Evolutionary conservation across 805 yeast genomes (phyloP).

Genomic region (Isabelozyma gotoi): DNA sequence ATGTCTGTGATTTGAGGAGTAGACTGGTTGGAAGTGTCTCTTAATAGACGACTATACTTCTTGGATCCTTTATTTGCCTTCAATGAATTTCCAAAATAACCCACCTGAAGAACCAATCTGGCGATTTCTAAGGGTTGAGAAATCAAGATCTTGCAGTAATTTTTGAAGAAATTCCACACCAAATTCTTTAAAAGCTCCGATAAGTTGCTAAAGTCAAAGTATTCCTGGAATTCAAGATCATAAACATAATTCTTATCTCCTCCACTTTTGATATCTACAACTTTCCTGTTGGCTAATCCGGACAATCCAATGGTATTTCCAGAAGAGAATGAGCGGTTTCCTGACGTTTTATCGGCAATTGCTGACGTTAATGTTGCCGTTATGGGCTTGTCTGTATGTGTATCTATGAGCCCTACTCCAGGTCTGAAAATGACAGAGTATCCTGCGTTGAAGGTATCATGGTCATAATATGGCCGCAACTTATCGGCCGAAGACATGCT

Average conservation of each 20-base stretch:
- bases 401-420: conserved; percentile 59
- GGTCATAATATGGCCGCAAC: conserved; percentile 69
- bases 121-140: conserved; percentile 90
- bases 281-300: conserved; percentile 4
- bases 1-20: conserved; percentile 7
- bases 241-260: conserved; percentile 44
- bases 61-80: conserved; percentile 12
- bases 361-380: conserved; percentile 24
- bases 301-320: conserved; percentile 6
- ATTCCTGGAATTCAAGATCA: conserved; percentile 66
- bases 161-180: conserved; percentile 59
- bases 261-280: not conserved
- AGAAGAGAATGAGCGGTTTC: conserved; percentile 5
- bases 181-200: conserved; percentile 57
- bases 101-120: conserved; percentile 76
- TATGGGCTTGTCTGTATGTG: conserved; percentile 35
- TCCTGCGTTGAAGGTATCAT: conserved; percentile 65
- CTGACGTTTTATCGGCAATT: conserved; percentile 9
- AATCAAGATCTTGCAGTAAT: conserved; percentile 65
- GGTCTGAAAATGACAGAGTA: conserved; percentile 60
- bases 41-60: conserved; percentile 3
- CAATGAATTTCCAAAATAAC: conserved; percentile 36
- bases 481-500: not conserved
- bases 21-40: not conserved
- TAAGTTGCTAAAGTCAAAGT: conserved; percentile 59